These are phyloP conservation scores for Fagopyrum tataricum DNA, from an alignment of 148 eudicot genomes.

Conservation along the genomic window DNA sequence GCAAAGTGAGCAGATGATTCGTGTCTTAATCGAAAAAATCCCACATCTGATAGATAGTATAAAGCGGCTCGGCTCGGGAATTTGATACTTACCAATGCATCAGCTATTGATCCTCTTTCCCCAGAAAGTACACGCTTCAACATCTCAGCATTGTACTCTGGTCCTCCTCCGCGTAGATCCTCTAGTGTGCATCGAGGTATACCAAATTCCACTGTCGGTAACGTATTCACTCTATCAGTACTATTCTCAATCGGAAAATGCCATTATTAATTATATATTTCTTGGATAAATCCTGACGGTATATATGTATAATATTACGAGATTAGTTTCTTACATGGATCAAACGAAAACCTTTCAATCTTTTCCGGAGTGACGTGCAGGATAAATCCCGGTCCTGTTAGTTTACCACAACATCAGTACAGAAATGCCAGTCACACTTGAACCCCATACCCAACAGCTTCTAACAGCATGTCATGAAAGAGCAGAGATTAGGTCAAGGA, in stretches of 20 bases:
- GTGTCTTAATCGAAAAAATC: too few relatives aligned
- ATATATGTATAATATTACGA: neutral
- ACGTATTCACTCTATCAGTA: neutral
- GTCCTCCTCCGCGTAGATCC: constrained; percentile 81
- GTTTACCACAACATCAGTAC: constrained; percentile 7
- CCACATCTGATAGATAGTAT: too few relatives aligned
- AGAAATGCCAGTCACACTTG: neutral
- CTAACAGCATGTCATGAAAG: neutral
- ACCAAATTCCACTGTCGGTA: constrained; percentile 77
- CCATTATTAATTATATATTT: neutral
- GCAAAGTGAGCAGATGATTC: too few relatives aligned
- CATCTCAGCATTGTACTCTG: constrained; percentile 82
- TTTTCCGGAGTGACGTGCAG: constrained; percentile 76
- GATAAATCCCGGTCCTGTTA: constrained; percentile 76
- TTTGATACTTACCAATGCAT: constrained; percentile 71
- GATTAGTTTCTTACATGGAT: constrained; percentile 63
- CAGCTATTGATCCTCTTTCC: constrained; percentile 75
- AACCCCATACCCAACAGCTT: neutral
- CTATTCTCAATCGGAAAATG: neutral
- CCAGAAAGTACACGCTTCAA: constrained; percentile 77
- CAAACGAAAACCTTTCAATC: constrained; percentile 73
- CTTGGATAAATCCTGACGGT: neutral
- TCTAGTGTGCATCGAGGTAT: constrained; percentile 82
- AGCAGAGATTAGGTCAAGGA: neutral
- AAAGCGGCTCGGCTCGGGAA: neutral